Base-by-base conservation (phyloP, 306 rosid species). In the Gleditsia sinensis region DNA sequence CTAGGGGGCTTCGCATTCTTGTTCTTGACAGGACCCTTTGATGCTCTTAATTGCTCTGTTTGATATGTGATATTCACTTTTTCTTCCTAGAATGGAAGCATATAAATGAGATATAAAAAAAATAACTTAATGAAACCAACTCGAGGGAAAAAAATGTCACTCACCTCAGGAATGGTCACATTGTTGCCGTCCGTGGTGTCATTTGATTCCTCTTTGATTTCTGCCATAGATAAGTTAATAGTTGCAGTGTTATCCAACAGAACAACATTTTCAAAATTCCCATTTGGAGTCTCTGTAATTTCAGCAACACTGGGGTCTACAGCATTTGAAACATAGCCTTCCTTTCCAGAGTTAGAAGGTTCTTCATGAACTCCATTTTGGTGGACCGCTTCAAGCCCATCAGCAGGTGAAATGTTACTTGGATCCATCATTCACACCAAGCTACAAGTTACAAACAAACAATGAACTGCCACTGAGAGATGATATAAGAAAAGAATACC, bases 351-450 rank as follows among this genome's bases (percentile, higher is more conserved):
- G 48, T 62, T 58, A 20, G 85, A 71, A 71, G 72, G 80, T 53
- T 81, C 83, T 23, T 58, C 89, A 16, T 69, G 82, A 81, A 58
- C 89, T 59, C 95, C 95, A 70, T 91, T 94, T 83, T 87, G 95
- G 71, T 74, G 85, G 62, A 76, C 85, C 74, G 53, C 77, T 81
- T 78, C 89, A 39, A 80, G 79, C 83, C 93, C 88, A 76, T 80
- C 86, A 60, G 78, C 72, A 57, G 87, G 81, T 45, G 69, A 84
- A 61, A 74, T 76, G 71, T 76, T 76, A 56, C 73, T 82, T 9
- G 82, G 73, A 83, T 90, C 96, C 99, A 94, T 94, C 86, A 70
- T 72, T 70, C 88, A 72, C 80, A 72, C 68, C 43, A 68, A 75
- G 71, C 96, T 87, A 60, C 82, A 82, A 74, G 74, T 80, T 21